These are phyloP conservation scores for Penicillium sp. DNA, from an alignment of 2,329 filamentous ascomycete genomes.

Conservation along the genomic window DNA sequence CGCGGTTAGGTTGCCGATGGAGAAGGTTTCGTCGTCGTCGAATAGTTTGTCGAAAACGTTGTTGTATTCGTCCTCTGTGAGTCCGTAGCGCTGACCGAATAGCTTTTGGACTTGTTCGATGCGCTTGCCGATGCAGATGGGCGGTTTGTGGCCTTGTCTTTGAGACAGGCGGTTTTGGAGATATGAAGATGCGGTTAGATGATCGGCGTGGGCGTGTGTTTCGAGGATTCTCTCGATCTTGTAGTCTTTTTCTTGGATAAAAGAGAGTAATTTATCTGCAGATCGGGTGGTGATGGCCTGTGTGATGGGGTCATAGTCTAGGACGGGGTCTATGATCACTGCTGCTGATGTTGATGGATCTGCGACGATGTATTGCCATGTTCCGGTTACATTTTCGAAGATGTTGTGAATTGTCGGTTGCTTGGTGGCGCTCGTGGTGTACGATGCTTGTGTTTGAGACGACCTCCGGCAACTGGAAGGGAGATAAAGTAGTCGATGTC, in stretches of 20 bases:
- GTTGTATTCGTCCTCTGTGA: conserved; percentile 44
- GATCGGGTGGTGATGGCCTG: conserved; percentile 47
- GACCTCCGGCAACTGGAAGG: neutral
- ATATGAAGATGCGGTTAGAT: conserved; percentile 57
- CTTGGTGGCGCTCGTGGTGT: conserved; percentile 6
- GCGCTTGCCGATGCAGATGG: conserved; percentile 55
- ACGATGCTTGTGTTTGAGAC: neutral
- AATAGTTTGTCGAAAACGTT: conserved; percentile 53
- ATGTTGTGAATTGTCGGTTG: conserved; percentile 29
- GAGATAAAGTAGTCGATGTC: no score
- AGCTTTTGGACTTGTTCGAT: conserved; percentile 52
- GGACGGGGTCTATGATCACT: conserved; percentile 59
- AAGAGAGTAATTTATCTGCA: conserved; percentile 50
- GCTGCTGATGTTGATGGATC: conserved; percentile 49
- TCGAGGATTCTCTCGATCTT: conserved; percentile 54
- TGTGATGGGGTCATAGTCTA: conserved; percentile 52
- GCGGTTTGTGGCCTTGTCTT: conserved; percentile 38
- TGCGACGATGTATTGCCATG: conserved; percentile 60
- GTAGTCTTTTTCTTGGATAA: conserved; percentile 47
- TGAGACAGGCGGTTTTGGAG: conserved; percentile 47
- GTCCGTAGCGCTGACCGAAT: conserved; percentile 51
- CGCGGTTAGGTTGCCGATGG: conserved; percentile 48
- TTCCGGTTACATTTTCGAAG: conserved; percentile 45
- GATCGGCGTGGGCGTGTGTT: conserved; percentile 53
- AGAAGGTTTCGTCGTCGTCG: conserved; percentile 54